Evolutionary conservation across 371 early-diverging fungal species (phyloP).

Genomic region (Mortierella sp.): DNA sequence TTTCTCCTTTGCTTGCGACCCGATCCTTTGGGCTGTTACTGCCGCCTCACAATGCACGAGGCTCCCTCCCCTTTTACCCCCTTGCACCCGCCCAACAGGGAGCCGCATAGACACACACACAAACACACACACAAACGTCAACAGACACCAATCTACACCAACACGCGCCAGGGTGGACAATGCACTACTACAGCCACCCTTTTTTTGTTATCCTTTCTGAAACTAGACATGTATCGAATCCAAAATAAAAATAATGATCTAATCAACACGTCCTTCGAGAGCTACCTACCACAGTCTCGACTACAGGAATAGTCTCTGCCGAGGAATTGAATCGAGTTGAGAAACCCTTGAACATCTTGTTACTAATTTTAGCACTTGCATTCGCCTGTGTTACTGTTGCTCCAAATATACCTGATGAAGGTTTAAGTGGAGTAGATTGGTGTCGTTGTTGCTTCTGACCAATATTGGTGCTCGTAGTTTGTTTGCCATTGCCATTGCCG

Average conservation of each 20-base stretch:
- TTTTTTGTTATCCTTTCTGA: neutral
- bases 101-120: neutral
- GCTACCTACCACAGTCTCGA: constrained; percentile 19
- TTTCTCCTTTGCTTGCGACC: neutral
- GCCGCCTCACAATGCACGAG: neutral
- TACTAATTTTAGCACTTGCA: neutral
- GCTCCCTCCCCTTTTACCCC: neutral
- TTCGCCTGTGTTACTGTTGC: neutral
- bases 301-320: constrained; percentile 1
- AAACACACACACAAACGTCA: neutral
- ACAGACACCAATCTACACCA: neutral
- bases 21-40: neutral
- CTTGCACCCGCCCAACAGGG: neutral
- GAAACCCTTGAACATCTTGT: constrained; percentile 12
- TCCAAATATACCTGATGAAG: neutral
- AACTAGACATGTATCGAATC: neutral
- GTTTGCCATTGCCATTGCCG: neutral
- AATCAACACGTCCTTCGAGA: neutral
- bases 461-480: neutral
- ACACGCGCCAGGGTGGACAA: neutral
- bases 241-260: neutral
- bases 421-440: neutral
- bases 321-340: constrained; percentile 18
- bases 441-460: neutral
- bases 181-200: neutral